Base-by-base conservation (phyloP, 1,139 yeast species). In the Geotrichum reessii region DNA sequence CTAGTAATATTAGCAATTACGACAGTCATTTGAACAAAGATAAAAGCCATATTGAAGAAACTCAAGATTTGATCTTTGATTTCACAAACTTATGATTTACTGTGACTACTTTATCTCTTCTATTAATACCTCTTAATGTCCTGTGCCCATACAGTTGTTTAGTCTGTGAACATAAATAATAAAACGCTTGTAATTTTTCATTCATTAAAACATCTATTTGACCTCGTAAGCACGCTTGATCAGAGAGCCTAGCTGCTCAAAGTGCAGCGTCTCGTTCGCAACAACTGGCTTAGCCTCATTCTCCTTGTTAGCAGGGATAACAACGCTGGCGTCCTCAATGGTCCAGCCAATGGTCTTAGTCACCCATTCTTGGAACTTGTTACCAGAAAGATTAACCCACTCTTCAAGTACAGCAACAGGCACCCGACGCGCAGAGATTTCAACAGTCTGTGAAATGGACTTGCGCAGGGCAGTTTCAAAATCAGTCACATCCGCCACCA, bases 381-480 rank as follows among this genome's bases (percentile, higher is more conserved):
- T 64, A 37, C 66, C 70, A 24, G 64, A 60, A 27, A 74, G 64
- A 60, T 73, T 70, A 51, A 68, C 62, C 73, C 74, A 73, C 50
- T 65, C 66, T 59, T 67, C 68, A 58, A 73, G 68, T 24, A 72
- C 71, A 7, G 66, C 58, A 37, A 65, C 66, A 3, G 71, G 62
- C 44, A 71, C 64, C 58, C 64, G 66, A 59, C 69, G 66, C 57
- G 69, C 67, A 40, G 73, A 63, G 52, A 73, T 63, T 56, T 65
- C 66, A 14, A 75, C 67, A 12, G 75, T 68, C 50, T 66, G 64
- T 27, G 73, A 69, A 55, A 74, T 73, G 4, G 73, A 66, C 31
- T 58, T 63, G 47, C 76, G 66, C 47, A 74, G 63, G 52, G 69
- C 71, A 54, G 66, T 71, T 49, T 71, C 74, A 60, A 74, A 74